Percentiles rank a stretch among this genome's conserved stretches.
phyloP scores from a whole-genome alignment of 1,284 basidiomycete species.

The Pseudozyma sp. region DNA sequence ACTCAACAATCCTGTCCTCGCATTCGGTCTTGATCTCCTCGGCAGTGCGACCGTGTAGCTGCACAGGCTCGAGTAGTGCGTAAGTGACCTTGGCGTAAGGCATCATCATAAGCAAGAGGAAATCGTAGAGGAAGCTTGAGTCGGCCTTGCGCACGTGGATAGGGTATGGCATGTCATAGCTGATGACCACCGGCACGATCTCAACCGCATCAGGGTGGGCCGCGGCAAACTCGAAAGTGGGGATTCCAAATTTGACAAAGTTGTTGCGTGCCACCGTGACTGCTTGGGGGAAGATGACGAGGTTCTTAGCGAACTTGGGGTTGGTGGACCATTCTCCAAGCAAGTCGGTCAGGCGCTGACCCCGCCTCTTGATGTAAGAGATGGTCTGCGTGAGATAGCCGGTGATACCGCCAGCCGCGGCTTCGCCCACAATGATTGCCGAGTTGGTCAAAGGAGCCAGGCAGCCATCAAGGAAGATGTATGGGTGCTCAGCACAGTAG shows the following conservation, averaged over 20 bases:
- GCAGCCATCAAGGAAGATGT: conserved; percentile 32
- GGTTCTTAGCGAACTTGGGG: conserved; percentile 24
- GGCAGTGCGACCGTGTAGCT: conserved; percentile 15
- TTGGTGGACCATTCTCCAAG: conserved; percentile 22
- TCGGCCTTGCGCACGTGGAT: conserved; percentile 32
- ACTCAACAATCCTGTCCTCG: conserved; percentile 27
- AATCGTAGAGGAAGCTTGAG: conserved; percentile 36
- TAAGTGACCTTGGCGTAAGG: conserved; percentile 34
- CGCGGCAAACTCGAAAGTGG: conserved; percentile 28
- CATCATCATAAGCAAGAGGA: conserved; percentile 32
- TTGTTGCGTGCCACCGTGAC: conserved; percentile 33
- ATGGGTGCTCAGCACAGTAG: conserved; percentile 36
- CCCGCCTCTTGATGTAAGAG: conserved; percentile 28
- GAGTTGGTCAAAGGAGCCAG: conserved; percentile 24
- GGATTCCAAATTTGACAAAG: conserved; percentile 28
- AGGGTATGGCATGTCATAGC: conserved; percentile 37
- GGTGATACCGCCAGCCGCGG: conserved; percentile 12
- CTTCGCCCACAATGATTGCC: conserved; percentile 22
- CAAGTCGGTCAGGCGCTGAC: conserved; percentile 11
- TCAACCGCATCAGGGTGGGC: conserved; percentile 19
- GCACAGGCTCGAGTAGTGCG: conserved; percentile 18
- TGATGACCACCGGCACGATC: conserved; percentile 23
- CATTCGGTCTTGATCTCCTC: conserved; percentile 26
- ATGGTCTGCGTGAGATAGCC: conserved; percentile 16
- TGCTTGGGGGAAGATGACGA: conserved; percentile 28